Evolutionary conservation across 495 filamentous ascomycete species (phyloP).

Genomic region (Geopyxis carbonaria): DNA sequence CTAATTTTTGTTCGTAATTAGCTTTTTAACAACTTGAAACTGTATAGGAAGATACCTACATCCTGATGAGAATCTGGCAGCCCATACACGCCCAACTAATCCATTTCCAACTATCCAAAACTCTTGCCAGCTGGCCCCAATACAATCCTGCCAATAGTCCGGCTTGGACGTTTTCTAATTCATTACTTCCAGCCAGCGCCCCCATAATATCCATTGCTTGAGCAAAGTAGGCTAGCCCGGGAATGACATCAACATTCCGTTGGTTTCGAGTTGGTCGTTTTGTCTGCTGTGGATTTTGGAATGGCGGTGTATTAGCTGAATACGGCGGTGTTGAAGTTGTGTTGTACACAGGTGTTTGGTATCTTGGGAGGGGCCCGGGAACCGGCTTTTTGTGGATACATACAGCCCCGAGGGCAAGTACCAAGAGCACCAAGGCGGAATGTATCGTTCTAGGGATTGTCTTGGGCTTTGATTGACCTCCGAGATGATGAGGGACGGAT

Average conservation of each 20-base stretch:
- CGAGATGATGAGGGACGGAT: not conserved
- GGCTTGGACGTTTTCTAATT: conserved; percentile 68
- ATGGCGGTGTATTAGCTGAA: conserved; percentile 17
- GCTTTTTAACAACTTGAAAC: not conserved
- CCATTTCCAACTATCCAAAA: conserved; percentile 80
- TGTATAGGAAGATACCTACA: conserved; percentile 34
- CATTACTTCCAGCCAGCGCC: conserved; percentile 55
- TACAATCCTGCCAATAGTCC: conserved; percentile 76
- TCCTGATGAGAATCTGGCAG: conserved; percentile 59
- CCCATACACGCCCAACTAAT: conserved; percentile 63
- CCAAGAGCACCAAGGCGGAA: conserved; percentile 62
- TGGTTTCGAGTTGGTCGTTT: conserved; percentile 12
- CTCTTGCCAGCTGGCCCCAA: conserved; percentile 67
- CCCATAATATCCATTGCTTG: conserved; percentile 79
- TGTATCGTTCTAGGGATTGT: conserved; percentile 32
- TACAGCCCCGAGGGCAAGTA: conserved; percentile 74
- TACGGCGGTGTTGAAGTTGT: conserved; percentile 14
- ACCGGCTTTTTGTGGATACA: conserved; percentile 36
- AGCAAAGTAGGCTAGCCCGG: conserved; percentile 75
- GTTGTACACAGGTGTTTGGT: conserved; percentile 15
- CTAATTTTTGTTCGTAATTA: too few species aligned
- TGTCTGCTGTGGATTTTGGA: conserved; percentile 9
- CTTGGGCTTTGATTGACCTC: too few species aligned
- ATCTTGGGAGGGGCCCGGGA: conserved; percentile 18
- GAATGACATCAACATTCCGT: conserved; percentile 72